Evolutionary conservation across 768 basidiomycete species (phyloP).

Genomic region (Holtermanniella nyarrowii): DNA sequence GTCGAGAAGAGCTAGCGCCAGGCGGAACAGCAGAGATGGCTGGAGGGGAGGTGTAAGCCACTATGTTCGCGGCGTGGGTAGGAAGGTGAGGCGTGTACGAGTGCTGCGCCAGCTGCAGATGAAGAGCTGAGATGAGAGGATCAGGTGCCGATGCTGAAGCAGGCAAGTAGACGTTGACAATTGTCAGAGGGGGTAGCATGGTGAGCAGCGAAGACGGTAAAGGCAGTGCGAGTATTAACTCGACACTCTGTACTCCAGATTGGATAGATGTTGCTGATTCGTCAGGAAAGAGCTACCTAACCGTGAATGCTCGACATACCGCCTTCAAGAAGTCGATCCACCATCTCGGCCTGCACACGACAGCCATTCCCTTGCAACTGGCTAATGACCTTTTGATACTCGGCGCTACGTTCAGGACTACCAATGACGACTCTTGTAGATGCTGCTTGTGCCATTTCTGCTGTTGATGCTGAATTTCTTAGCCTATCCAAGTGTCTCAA

Average conservation of each 20-base stretch:
- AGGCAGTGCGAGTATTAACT: slow-evolving; percentile 33
- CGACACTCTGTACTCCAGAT: slow-evolving; percentile 29
- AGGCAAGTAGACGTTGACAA: slow-evolving; percentile 33
- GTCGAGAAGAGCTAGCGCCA: too few relatives aligned
- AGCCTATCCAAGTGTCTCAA: too few relatives aligned
- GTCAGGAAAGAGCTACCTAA: too few relatives aligned
- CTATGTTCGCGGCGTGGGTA: slow-evolving; percentile 17
- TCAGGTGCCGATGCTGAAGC: slow-evolving; percentile 3
- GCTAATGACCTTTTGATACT: slow-evolving; percentile 31
- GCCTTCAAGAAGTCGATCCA: slow-evolving; percentile 35
- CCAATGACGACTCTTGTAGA: slow-evolving; percentile 35
- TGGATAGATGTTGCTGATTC: too few relatives aligned
- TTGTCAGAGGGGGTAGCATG: slow-evolving; percentile 32
- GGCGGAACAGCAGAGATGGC: slow-evolving; percentile 8
- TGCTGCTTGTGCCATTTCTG: too few relatives aligned
- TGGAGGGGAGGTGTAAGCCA: slow-evolving; percentile 28
- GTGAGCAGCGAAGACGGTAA: slow-evolving; percentile 21
- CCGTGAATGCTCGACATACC: slow-evolving; percentile 21
- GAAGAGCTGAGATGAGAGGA: slow-evolving; percentile 10
- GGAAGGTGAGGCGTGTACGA: slow-evolving; percentile 19
- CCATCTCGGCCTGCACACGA: slow-evolving; percentile 37
- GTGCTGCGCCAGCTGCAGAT: slow-evolving; percentile 12
- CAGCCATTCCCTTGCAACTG: slow-evolving; percentile 15
- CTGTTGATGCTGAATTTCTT: too few relatives aligned
- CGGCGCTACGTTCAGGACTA: slow-evolving; percentile 34